Percentiles rank a stretch among this genome's conserved stretches.
Conservation (phyloP, 305 asterid species). For the Fraxinus paxiana region DNA sequence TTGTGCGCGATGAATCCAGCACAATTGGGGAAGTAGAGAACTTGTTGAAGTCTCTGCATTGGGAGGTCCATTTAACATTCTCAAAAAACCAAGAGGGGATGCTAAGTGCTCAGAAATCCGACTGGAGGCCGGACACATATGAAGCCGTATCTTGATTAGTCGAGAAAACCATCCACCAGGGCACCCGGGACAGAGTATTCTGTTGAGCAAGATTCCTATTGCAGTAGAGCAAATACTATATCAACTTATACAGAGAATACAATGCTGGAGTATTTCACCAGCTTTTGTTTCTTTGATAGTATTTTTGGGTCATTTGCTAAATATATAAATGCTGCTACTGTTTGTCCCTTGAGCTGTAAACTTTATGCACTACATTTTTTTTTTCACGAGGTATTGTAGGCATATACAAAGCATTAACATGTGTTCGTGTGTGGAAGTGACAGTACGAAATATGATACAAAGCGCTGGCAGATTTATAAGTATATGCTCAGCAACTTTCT, state of each 20-base stretch:
- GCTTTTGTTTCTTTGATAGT: background rate
- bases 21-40: constrained; percentile 54
- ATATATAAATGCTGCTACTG: background rate
- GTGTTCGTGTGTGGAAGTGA: background rate
- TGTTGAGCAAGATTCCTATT: background rate
- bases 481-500: background rate
- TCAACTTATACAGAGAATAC: background rate
- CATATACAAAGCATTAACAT: background rate
- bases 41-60: constrained; percentile 65
- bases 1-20: constrained; percentile 57
- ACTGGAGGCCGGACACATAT: constrained; percentile 62
- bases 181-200: background rate
- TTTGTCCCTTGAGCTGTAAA: background rate
- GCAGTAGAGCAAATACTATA: background rate
- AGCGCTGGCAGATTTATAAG: background rate
- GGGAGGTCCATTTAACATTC: constrained; percentile 60
- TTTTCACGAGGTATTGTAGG: background rate
- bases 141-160: constrained; percentile 37
- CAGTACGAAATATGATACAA: background rate
- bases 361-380: background rate
- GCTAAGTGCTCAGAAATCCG: constrained; percentile 63
- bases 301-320: background rate
- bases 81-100: constrained; percentile 55
- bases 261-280: background rate
- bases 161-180: background rate